Conservation (phyloP, 106 monocot genomes). For the Apostasia ramifera region DNA sequence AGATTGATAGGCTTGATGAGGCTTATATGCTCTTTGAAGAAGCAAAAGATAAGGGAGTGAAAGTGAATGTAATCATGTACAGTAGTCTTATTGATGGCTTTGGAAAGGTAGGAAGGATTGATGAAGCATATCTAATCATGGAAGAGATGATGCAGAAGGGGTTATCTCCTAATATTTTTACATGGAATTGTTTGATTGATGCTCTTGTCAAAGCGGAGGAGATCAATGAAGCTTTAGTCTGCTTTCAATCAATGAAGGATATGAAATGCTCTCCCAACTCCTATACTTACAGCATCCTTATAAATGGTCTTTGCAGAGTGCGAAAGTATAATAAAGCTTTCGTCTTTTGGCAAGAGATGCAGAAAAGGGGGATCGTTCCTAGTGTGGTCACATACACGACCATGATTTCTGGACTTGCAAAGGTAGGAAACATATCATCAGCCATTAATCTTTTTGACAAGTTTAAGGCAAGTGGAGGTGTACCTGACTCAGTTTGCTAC, state of each 20-base stretch:
- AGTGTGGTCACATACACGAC: conserved; percentile 84
- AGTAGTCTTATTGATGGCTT: conserved; percentile 93
- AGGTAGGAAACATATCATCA: conserved; percentile 80
- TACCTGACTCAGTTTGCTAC: conserved; percentile 72
- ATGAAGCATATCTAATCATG: conserved; percentile 96
- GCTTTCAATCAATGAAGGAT: conserved; percentile 97
- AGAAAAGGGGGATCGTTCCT: conserved; percentile 74
- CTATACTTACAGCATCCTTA: conserved; percentile 82
- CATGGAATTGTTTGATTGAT: conserved; percentile 92
- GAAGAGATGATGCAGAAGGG: conserved; percentile 98
- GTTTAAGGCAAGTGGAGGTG: conserved; percentile 83
- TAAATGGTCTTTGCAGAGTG: conserved; percentile 88
- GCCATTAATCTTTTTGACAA: conserved; percentile 70
- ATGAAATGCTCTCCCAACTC: conserved; percentile 83
- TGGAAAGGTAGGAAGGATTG: conserved; percentile 94
- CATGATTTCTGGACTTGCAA: conserved; percentile 91
- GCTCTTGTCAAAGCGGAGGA: conserved; percentile 92
- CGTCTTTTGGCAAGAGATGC: conserved; percentile 96
- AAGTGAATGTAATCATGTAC: conserved; percentile 75
- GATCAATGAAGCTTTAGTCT: conserved; percentile 85
- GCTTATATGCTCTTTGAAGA: conserved; percentile 99
- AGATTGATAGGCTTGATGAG: conserved; percentile 94
- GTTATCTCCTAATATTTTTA: conserved; percentile 75
- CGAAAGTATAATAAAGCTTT: conserved; percentile 98
- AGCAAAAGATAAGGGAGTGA: conserved; percentile 80